phyloP scores from a whole-genome alignment of 1,284 basidiomycete genomes.

The Anthracocystis walkeri region DNA sequence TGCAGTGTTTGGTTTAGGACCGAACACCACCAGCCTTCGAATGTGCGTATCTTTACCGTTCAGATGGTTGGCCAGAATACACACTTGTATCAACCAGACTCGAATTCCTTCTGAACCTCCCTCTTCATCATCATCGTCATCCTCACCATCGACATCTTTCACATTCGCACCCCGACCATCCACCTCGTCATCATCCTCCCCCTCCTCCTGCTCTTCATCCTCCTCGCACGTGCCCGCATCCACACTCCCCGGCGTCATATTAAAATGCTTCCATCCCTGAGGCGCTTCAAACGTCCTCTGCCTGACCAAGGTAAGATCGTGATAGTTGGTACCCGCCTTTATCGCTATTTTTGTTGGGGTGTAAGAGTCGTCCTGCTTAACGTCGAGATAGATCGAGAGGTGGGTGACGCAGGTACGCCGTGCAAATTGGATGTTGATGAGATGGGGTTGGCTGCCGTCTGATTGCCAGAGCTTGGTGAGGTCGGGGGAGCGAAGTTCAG shows the following conservation, averaged over 20 bases:
- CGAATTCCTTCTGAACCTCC: constrained; percentile 38
- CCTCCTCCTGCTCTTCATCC: constrained; percentile 74
- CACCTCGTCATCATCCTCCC: constrained; percentile 23
- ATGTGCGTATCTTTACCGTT: constrained; percentile 99
- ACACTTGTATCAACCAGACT: constrained; percentile 87
- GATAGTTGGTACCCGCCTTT: constrained; percentile 88
- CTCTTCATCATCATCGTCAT: constrained; percentile 74
- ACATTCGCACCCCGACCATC: not conserved
- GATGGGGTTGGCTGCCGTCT: constrained; percentile 96
- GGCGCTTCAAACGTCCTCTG: constrained; percentile 72
- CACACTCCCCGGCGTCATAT: constrained; percentile 74
- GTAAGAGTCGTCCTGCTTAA: constrained; percentile 92
- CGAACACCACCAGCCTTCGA: constrained; percentile 85
- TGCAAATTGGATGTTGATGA: constrained; percentile 92
- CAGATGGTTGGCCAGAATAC: constrained; percentile 92
- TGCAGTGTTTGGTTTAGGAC: constrained; percentile 72
- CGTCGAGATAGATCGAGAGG: constrained; percentile 88
- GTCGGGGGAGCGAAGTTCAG: constrained; percentile 88
- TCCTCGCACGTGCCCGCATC: constrained; percentile 74
- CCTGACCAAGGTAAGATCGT: constrained; percentile 85
- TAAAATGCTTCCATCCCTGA: constrained; percentile 93
- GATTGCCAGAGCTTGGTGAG: constrained; percentile 98
- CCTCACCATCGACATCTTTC: constrained; percentile 72
- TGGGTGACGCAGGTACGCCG: constrained; percentile 87
- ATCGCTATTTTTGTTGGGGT: constrained; percentile 91